phyloP scores from a whole-genome alignment of 805 yeast genomes.

The Barnettozyma sp. region DNA sequence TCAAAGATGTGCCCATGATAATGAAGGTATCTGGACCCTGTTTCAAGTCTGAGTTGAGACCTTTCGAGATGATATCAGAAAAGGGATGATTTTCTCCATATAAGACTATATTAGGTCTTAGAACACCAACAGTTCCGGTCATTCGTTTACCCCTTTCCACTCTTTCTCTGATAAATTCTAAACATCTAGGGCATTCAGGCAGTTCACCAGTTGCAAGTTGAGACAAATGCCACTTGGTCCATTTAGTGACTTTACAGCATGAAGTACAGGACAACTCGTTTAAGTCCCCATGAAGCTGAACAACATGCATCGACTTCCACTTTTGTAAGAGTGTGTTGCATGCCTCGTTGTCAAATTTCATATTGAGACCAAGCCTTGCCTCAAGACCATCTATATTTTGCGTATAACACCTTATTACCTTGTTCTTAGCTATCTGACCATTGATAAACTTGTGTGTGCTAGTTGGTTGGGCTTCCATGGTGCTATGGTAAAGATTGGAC shows the following conservation, averaged over 20 bases:
- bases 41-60: constrained; percentile 57
- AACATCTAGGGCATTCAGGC: constrained; percentile 74
- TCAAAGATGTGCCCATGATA: constrained; percentile 90
- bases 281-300: constrained; percentile 88
- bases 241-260: constrained; percentile 51
- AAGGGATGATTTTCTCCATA: constrained; percentile 94
- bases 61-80: constrained; percentile 69
- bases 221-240: constrained; percentile 50
- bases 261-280: constrained; percentile 69
- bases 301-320: constrained; percentile 68
- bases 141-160: constrained; percentile 64
- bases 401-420: constrained; percentile 81
- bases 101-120: constrained; percentile 84
- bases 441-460: constrained; percentile 70
- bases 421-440: constrained; percentile 39
- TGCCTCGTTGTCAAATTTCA: constrained; percentile 39
- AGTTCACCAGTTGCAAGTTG: constrained; percentile 52
- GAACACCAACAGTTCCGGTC: constrained; percentile 61
- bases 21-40: constrained; percentile 69
- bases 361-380: constrained; percentile 49
- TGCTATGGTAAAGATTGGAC: constrained; percentile 66
- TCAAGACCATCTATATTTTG: constrained; percentile 94
- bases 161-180: constrained; percentile 47
- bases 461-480: constrained; percentile 68
- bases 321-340: constrained; percentile 22